phyloP scores from a whole-genome alignment of 169 alveolate species.

The Theileria orientalis region DNA sequence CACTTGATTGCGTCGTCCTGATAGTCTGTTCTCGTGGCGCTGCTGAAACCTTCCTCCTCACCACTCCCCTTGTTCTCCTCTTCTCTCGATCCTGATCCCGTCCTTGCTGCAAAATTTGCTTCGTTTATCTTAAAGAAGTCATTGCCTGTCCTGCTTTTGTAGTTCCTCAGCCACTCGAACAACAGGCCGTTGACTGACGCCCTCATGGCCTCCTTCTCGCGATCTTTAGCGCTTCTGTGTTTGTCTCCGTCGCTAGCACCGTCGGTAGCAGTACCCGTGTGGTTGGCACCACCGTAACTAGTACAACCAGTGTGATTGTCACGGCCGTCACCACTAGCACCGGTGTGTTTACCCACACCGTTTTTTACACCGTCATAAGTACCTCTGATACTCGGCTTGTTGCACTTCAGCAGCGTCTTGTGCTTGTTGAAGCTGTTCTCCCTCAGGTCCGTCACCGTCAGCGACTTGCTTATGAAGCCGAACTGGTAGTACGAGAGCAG shows the following conservation, averaged over 20 bases:
- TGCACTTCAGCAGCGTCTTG: constrained; percentile 38
- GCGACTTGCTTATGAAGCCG: constrained; percentile 53
- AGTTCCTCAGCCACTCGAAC: constrained; percentile 43
- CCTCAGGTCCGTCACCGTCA: constrained; percentile 49
- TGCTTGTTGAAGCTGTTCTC: constrained; percentile 39
- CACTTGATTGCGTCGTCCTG: constrained; percentile 44
- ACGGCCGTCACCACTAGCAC: too few species aligned
- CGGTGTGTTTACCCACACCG: constrained; percentile 1
- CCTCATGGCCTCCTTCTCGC: neutral
- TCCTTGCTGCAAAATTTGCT: constrained; percentile 12
- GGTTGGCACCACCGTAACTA: too few species aligned
- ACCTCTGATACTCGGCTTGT: too few species aligned
- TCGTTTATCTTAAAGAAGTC: constrained; percentile 36
- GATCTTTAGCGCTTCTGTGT: neutral
- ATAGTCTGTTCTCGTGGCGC: neutral
- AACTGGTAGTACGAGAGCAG: constrained; percentile 59
- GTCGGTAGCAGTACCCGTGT: neutral
- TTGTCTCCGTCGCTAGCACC: neutral
- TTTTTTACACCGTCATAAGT: too few species aligned
- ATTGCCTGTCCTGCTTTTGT: constrained; percentile 56
- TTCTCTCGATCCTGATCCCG: too few species aligned
- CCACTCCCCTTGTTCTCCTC: too few species aligned
- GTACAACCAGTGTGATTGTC: too few species aligned
- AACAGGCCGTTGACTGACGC: constrained; percentile 40
- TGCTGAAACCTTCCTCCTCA: neutral